phyloP scores from a whole-genome alignment of 441 rosid species.

The Erodium texanum region DNA sequence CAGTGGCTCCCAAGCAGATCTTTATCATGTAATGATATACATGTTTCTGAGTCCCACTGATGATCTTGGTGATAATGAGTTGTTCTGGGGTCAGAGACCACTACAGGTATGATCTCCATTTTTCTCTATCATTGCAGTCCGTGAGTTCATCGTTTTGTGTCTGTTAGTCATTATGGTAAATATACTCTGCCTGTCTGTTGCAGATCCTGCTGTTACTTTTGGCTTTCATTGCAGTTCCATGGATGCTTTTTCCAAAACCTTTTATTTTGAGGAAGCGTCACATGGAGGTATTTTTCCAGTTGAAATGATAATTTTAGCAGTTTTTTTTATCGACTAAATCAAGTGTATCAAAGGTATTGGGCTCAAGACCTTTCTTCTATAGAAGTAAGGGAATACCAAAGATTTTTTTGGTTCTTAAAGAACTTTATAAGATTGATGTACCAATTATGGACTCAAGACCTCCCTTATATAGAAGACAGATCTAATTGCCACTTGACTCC shows the following conservation, averaged over 20 bases:
- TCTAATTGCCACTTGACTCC: too few species aligned
- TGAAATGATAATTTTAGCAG: not conserved
- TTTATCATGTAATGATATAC: conserved; percentile 86
- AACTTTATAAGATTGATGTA: too few species aligned
- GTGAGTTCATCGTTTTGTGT: not conserved
- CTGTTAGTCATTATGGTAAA: too few species aligned
- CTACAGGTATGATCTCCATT: conserved; percentile 62
- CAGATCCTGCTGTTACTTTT: conserved; percentile 66
- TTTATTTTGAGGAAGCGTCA: conserved; percentile 75
- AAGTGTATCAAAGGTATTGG: too few species aligned
- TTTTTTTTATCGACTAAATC: too few species aligned
- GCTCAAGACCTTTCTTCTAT: too few species aligned
- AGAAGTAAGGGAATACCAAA: too few species aligned
- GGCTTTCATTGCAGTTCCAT: conserved; percentile 82
- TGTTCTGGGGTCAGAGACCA: conserved; percentile 46
- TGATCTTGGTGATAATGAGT: conserved; percentile 81
- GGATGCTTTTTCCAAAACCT: too few species aligned
- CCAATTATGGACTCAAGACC: too few species aligned
- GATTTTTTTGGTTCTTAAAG: too few species aligned
- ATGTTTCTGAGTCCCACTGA: too few species aligned
- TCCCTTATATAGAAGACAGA: too few species aligned
- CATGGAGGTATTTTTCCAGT: conserved; percentile 45
- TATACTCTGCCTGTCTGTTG: conserved; percentile 4
- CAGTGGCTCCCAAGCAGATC: conserved; percentile 88
- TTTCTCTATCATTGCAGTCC: conserved; percentile 21